Conservation (phyloP, 2,329 filamentous ascomycete genomes). For the Paracoccidioides brasiliensis region DNA sequence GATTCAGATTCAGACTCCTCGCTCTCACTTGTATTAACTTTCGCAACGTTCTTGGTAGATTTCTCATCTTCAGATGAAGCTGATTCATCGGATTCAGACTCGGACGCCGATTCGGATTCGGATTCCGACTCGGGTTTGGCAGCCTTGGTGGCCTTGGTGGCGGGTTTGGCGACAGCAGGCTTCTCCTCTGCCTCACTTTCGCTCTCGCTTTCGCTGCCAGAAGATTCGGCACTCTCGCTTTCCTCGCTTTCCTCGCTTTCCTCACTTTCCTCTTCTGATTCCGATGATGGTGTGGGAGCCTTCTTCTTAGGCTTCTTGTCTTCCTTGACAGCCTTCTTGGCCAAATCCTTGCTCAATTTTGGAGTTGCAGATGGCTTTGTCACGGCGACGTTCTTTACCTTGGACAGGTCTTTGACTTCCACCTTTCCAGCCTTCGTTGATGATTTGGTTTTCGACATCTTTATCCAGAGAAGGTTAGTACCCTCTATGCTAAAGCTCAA, state of each 20-base stretch:
- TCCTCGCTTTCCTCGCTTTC: constrained; percentile 23
- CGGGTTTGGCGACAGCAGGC: constrained; percentile 14
- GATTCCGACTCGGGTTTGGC: constrained; percentile 19
- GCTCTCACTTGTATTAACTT: constrained; percentile 11
- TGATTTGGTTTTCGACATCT: constrained; percentile 34
- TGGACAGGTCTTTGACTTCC: constrained; percentile 31
- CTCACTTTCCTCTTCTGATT: constrained; percentile 22
- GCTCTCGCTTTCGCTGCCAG: constrained; percentile 21
- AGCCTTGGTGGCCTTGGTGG: constrained; percentile 17
- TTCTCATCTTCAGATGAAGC: constrained; percentile 18
- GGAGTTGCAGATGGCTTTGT: constrained; percentile 32
- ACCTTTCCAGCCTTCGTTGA: constrained; percentile 14
- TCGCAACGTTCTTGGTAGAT: constrained; percentile 12
- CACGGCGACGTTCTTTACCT: constrained; percentile 36
- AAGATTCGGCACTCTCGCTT: constrained; percentile 21
- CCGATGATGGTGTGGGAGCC: constrained; percentile 30
- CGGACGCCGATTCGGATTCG: constrained; percentile 23
- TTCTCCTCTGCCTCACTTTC: constrained; percentile 21
- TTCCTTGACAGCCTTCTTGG: constrained; percentile 19
- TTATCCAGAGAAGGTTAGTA: constrained; percentile 18
- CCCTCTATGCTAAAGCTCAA: not conserved
- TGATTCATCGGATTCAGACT: constrained; percentile 18
- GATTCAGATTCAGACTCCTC: constrained; percentile 17
- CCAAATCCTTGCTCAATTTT: constrained; percentile 24
- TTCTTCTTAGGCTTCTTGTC: constrained; percentile 26